Evolutionary conservation across 2,329 filamentous ascomycete species (phyloP), one percentile per base, ranked within the genome.

Genomic region (Aspergillus ochraceus): DNA sequence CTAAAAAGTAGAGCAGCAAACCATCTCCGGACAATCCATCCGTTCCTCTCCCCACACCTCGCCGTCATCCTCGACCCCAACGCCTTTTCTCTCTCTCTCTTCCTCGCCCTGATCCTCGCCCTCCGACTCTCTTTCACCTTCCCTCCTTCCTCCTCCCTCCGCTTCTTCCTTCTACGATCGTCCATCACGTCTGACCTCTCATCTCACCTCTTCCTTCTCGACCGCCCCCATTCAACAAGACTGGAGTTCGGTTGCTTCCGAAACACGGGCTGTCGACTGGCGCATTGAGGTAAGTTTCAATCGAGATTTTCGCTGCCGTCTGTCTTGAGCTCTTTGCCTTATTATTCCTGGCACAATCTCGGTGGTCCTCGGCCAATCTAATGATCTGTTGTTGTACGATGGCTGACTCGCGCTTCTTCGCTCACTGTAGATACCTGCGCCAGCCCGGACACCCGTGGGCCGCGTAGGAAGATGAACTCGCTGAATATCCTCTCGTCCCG

Each of bases 401-500:
- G 53, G 59, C 66, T 68, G 61, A 66, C 59, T 55, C 47, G 59
- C 66, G 66, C 60, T 30, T 45, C 32, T 30, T 24, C 54, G 52
- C 60, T 57, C 62, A 54, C 14, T 64, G 55, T 68, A 76, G 73
- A 76, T 66, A 70, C 61, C 69, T 71, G 73, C 69, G 72, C 70
- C 68, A 67, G 65, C 70, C 67, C 66, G 66, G 70, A 69, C 67
- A 73, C 77, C 74, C 73, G 83, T 83, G 81, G 78, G 80, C 74
- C 71, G 66, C 67, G 70, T 73, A 77, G 78, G 82, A 90, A 84
- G 80, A 97, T 97, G 94, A 97, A 97, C 88, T 96, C 93, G 71
- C 84, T 97, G 82, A 96, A 95, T 81, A 91, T 97, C 77, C 87
- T 97, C 76, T 95, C 92, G 72, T 88, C 91, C 76, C 89, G 90